Percentiles rank a stretch among this genome's conserved stretches.
Conservation (phyloP, 2,329 filamentous ascomycete genomes). For the Atkinsonella hypoxylon region DNA sequence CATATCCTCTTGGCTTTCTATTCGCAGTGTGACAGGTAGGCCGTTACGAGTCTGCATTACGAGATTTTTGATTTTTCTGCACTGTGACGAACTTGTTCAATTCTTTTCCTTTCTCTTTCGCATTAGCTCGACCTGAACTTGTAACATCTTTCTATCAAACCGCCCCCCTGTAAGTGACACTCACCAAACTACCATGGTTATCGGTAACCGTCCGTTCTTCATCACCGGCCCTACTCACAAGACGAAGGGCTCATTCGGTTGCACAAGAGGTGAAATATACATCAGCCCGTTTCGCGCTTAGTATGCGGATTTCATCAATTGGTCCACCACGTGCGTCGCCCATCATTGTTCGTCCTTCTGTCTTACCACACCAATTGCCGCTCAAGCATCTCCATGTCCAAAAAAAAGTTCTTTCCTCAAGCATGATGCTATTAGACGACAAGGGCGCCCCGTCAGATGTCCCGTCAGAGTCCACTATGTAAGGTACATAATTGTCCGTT, state of each 20-base stretch:
- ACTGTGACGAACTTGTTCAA: neutral
- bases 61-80: neutral
- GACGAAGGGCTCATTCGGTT: neutral
- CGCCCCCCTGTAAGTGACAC: neutral
- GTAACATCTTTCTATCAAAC: neutral
- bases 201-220: neutral
- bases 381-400: neutral
- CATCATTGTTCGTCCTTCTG: neutral
- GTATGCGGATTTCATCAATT: neutral
- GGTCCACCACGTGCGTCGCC: slow-evolving; percentile 1
- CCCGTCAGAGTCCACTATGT: neutral
- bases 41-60: neutral
- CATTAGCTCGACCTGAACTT: neutral
- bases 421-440: neutral
- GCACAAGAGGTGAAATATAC: neutral
- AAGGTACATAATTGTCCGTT: neutral
- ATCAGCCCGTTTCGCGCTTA: neutral
- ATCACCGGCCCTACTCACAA: neutral
- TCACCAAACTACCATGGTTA: neutral
- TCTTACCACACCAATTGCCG: slow-evolving; percentile 1
- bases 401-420: neutral
- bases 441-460: neutral
- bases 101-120: neutral
- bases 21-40: neutral
- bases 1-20: neutral